Base-by-base conservation (phyloP, 352 stramenopile genomes). In the Salisapilia sapeloensis region DNA sequence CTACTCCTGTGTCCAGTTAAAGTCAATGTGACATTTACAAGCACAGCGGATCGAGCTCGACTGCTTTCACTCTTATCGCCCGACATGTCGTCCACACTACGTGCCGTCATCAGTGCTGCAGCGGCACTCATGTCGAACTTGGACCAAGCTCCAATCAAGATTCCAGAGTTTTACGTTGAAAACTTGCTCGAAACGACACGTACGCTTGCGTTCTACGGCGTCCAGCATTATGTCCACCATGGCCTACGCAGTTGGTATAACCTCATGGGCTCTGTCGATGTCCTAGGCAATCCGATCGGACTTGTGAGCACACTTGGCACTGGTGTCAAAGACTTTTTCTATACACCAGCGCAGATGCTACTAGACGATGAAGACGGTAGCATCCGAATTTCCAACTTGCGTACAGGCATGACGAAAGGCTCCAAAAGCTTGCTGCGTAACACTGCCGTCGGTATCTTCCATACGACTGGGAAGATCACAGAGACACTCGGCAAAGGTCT, bases 271-370 rank as follows among this genome's bases (percentile, higher is more conserved):
- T 93, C 82, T 2, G 64, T 96, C 1, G 81, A 90, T 24, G 81
- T 94, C 18, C 42, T 96, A 25, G 84, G 84, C 21, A 92, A 92
- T 33, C 84, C 84, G 1, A 83, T 92, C 20, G 81, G 82, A 2
- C 64, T 96, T 11, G 76, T 94, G 28, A 89, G 69, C 30, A 90
- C 78, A 3, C 44, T 96, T 6, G 79, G 79, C 20, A 76, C 81
- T 0, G 85, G 85, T 17, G 81, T 96, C 4, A 87, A 90, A 25
- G 85, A 96, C 38, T 96, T 96, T 52, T 96, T 96, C 42, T 96
- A 95, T 49, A 93, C 92, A 16, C 85, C 85, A 12, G 84, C 82
- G 10, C 74, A 95, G 46, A 93, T 93, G 56, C 53, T 96, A 11
- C 57, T 96, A 10, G 79, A 90, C 47, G 63, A 94, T 31, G 79